Evolutionary conservation across 2,329 filamentous ascomycete species (phyloP).

Genomic region (Hypocrella siamensis): DNA sequence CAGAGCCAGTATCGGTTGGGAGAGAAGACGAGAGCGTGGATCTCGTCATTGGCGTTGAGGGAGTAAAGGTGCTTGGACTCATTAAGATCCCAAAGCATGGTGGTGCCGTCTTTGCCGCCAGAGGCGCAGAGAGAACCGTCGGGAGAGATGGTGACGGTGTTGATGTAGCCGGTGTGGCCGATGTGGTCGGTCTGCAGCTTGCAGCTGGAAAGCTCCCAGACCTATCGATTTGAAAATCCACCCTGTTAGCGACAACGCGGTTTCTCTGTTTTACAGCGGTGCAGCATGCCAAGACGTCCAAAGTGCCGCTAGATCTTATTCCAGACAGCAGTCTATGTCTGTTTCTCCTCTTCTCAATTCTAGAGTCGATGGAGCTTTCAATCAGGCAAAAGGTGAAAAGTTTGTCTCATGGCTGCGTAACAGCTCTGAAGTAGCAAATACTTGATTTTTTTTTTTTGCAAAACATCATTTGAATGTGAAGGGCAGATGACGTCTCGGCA

Average conservation of each 20-base stretch:
- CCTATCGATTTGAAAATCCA: constrained; percentile 33
- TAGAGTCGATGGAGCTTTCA: background rate
- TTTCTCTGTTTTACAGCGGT: no score
- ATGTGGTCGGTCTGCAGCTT: constrained; percentile 99
- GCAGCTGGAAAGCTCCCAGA: constrained; percentile 99
- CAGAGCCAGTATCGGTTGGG: constrained; percentile 99
- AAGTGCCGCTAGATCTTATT: no score
- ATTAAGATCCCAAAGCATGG: constrained; percentile 99
- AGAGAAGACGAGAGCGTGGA: constrained; percentile 99
- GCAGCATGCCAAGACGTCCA: no score
- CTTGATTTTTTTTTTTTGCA: constrained; percentile 74
- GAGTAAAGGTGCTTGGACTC: constrained; percentile 99
- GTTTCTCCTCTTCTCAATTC: constrained; percentile 48
- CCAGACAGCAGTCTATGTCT: no score
- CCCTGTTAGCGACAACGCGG: background rate
- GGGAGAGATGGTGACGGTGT: constrained; percentile 99
- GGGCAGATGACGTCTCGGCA: constrained; percentile 1
- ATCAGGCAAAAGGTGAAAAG: constrained; percentile 82
- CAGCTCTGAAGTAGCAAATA: constrained; percentile 99
- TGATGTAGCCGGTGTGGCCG: constrained; percentile 99
- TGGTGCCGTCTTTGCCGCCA: constrained; percentile 98
- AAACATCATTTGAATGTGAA: constrained; percentile 65
- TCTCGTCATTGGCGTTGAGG: constrained; percentile 97
- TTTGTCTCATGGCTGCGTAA: constrained; percentile 84
- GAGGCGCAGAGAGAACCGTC: constrained; percentile 98